Base-by-base conservation (phyloP, 2,329 filamentous ascomycete species). In the Phaeoacremonium minimum region DNA sequence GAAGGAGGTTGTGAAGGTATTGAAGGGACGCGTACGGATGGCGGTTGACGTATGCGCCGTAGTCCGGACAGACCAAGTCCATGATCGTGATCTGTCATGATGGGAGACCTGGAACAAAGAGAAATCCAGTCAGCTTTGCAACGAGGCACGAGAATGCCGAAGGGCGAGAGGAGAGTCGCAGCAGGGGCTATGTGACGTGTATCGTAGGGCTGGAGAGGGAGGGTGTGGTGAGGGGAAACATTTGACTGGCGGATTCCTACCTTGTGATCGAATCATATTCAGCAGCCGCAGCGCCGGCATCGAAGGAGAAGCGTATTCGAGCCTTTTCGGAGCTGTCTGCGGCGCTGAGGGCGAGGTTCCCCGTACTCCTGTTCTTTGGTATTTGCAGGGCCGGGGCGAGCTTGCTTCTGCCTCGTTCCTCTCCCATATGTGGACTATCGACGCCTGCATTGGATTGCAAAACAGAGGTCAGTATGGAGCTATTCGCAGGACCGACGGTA, bases 21-120 rank as follows among this genome's bases (percentile, higher is more conserved):
- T 18, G 83, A 83, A 38, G 83, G 72, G 35, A 75, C 71, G 58
- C 83, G 74, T 38, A 77, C 68, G 28, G 79, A 75, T 42, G 85
- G 84, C 53, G 89, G 83, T 62, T 96, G 91, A 58, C 93, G 86
- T 60, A 98, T 98, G 53, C 93, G 85, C 57, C 90, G 85, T 55
- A 98, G 75, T 48, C 93, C 90, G 38, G 88, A 94, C 30, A 84
- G 75, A 37, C 87, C 87, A 45, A 93, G 67, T 50, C 87, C 87
- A 71, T 93, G 86, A 55, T 95, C 89, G 64, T 91, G 87, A 63
- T 91, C 89, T 47, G 80, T 73, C 57, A 94, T 77, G 56, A 95
- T 76, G 54, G 88, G 80, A 53, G 87, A 87, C 69, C 87, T 94
- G 59, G 37, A 26, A 26, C 9, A 9, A 26, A 9, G n/a, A 26